These are phyloP conservation scores for Piper betle DNA, from an alignment of 164 flowering plant species.

Conservation along the genomic window DNA sequence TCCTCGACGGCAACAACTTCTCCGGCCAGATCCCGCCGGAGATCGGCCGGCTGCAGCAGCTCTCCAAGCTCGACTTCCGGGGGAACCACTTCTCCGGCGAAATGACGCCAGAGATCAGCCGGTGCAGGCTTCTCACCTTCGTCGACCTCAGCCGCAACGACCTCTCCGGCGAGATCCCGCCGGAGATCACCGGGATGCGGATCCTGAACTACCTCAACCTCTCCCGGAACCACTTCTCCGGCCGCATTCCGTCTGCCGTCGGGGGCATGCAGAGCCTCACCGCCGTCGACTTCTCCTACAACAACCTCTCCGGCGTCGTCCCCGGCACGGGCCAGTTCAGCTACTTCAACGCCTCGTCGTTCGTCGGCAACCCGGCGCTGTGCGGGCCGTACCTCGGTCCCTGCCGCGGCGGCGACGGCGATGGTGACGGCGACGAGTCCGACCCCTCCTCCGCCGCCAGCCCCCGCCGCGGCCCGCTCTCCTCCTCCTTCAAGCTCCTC, in stretches of 20 bases:
- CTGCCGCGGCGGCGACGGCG: slow-evolving; percentile 56
- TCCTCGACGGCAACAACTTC: slow-evolving; percentile 78
- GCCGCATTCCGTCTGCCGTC: slow-evolving; percentile 62
- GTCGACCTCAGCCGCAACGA: slow-evolving; percentile 82
- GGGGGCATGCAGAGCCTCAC: slow-evolving; percentile 87
- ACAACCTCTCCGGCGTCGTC: slow-evolving; percentile 82
- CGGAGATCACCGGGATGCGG: slow-evolving; percentile 63
- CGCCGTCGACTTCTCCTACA: slow-evolving; percentile 83
- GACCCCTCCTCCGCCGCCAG: slow-evolving; percentile 14
- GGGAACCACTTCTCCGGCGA: slow-evolving; percentile 57
- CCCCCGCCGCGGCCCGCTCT: slow-evolving; percentile 40
- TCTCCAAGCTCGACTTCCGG: slow-evolving; percentile 85
- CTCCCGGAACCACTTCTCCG: slow-evolving; percentile 69
- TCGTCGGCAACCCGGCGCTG: slow-evolving; percentile 78
- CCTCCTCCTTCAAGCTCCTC: slow-evolving; percentile 72
- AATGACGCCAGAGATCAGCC: slow-evolving; percentile 64
- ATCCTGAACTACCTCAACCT: slow-evolving; percentile 77
- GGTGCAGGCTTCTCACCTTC: slow-evolving; percentile 55
- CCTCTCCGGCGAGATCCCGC: slow-evolving; percentile 69
- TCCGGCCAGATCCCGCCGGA: slow-evolving; percentile 64
- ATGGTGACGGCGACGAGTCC: slow-evolving; percentile 29
- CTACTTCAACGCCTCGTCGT: slow-evolving; percentile 84
- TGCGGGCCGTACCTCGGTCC: slow-evolving; percentile 88
- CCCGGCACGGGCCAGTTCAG: slow-evolving; percentile 93
- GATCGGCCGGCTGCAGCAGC: slow-evolving; percentile 75